Evolutionary conservation across 257 asterid genomes (phyloP).

Genomic region (Forsythia viridissima): DNA sequence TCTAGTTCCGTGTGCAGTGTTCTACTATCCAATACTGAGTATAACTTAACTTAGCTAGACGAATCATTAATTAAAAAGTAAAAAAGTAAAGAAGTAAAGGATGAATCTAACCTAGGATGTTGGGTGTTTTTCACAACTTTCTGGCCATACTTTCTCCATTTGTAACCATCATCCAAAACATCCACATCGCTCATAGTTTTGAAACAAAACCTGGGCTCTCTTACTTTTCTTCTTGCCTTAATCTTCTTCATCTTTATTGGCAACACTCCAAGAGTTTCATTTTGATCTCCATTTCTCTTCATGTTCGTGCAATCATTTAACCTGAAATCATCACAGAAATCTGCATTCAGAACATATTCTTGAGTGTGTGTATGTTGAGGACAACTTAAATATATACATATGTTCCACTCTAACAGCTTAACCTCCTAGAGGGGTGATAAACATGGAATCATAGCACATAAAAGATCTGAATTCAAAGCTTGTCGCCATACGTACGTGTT

Average conservation of each 20-base stretch:
- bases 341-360: neutral
- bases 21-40: no score
- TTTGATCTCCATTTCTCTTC: neutral
- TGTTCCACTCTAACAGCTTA: no score
- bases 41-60: no score
- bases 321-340: neutral
- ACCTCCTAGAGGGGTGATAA: no score
- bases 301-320: neutral
- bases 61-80: no score
- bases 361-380: neutral
- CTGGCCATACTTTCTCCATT: conserved; percentile 98
- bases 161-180: conserved; percentile 93
- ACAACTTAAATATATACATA: no score
- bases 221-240: conserved; percentile 68
- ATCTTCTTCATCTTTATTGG: conserved; percentile 77
- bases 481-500: no score
- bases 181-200: conserved; percentile 94
- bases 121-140: conserved; percentile 94
- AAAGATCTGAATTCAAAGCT: no score
- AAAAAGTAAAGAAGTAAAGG: neutral
- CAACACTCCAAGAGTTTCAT: conserved; percentile 45
- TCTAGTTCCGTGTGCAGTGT: neutral
- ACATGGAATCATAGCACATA: no score
- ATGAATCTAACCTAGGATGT: conserved; percentile 72
- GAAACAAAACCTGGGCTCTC: conserved; percentile 97